These are phyloP conservation scores for Tilletia caries DNA, from an alignment of 1,284 basidiomycete genomes.

Conservation along the genomic window DNA sequence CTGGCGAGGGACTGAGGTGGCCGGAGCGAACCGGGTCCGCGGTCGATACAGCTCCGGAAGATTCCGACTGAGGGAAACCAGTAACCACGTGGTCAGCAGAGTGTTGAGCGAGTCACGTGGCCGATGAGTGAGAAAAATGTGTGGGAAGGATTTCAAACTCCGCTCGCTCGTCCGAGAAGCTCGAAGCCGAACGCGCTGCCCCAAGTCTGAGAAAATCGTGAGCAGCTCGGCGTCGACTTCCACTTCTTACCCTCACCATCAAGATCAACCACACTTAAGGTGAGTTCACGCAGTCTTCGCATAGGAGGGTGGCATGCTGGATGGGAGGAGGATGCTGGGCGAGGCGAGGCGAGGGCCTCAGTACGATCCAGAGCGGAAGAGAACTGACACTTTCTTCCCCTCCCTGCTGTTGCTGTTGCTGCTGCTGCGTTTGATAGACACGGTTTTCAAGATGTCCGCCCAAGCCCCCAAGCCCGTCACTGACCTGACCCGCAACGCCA, in stretches of 20 bases:
- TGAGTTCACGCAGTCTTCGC: not conserved
- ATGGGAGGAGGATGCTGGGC: not conserved
- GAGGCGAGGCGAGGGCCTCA: not conserved
- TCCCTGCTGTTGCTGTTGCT: no score
- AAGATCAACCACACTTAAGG: not conserved
- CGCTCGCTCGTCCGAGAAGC: no score
- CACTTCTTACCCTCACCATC: constrained; percentile 7
- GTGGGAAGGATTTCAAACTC: no score
- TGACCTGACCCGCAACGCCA: constrained; percentile 12
- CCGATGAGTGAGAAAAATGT: no score
- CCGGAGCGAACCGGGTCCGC: no score
- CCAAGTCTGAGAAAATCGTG: not conserved
- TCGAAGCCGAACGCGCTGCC: no score
- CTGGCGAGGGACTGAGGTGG: no score
- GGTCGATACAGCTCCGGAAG: no score
- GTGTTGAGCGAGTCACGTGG: no score
- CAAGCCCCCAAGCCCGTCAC: not conserved
- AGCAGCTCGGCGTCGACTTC: not conserved
- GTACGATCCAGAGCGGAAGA: not conserved
- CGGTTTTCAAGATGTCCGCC: constrained; percentile 12
- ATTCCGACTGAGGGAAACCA: no score
- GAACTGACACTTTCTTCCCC: not conserved
- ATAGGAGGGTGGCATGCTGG: not conserved
- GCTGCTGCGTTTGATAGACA: not conserved
- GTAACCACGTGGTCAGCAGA: no score